phyloP scores from a whole-genome alignment of 805 yeast species.

The Metschnikowia rubicola region DNA sequence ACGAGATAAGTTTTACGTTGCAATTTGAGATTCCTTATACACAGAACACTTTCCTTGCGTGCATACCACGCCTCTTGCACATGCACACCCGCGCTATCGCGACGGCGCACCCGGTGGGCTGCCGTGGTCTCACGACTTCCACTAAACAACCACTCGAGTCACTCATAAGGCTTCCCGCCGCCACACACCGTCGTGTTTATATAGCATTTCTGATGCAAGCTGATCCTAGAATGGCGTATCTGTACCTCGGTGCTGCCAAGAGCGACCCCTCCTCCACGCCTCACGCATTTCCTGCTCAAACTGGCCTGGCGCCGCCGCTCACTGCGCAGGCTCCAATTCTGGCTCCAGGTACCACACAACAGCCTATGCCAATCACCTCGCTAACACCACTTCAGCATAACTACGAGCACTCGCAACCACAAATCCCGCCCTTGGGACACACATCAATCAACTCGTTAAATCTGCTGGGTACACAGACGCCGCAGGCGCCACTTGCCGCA shows the following conservation, averaged over 20 bases:
- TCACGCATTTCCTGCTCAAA: not conserved
- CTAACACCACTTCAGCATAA: conserved; percentile 1
- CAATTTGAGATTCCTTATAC: no score
- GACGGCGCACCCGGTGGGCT: no score
- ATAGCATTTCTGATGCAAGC: not conserved
- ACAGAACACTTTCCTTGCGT: no score
- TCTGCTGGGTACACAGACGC: conserved; percentile 5
- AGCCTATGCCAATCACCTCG: not conserved
- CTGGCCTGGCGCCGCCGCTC: conserved; percentile 3
- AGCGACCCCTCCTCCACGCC: not conserved
- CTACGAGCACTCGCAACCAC: conserved; percentile 4
- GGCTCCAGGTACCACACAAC: conserved; percentile 3
- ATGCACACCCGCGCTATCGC: no score
- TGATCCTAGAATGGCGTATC: not conserved
- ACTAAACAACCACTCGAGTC: no score
- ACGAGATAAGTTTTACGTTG: no score
- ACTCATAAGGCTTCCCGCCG: no score
- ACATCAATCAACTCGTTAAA: not conserved
- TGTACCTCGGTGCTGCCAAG: not conserved
- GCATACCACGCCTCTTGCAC: no score
- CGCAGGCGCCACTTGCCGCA: not conserved
- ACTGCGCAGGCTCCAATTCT: conserved; percentile 3
- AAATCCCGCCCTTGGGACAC: not conserved
- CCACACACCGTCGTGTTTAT: no score
- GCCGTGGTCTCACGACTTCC: no score